Evolutionary conservation across 805 yeast species (phyloP), one percentile per base, ranked within the genome.

Genomic region (Barnettozyma populi): DNA sequence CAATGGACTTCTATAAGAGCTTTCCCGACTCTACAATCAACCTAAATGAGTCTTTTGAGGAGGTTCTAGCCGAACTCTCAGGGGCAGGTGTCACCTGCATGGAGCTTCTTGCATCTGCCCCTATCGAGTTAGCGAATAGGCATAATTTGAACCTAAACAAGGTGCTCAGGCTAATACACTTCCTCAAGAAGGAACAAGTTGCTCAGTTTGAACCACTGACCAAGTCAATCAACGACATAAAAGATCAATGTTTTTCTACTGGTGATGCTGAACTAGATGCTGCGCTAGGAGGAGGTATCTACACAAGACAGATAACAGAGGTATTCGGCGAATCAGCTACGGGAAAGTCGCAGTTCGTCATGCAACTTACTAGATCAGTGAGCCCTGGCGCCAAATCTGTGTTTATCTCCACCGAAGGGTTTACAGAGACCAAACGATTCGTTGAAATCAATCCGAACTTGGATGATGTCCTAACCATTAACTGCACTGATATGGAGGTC

Each of bases 341-440:
- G 1, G 98, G 97, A 0, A 92, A 92, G 59, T 83, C 97, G 0
- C 95, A 90, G 55, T 66, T 90, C 4, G 66, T 86, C 23, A 73
- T 83, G 68, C 92, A 84, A 53, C 57, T 90, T 44, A 72, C 85
- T 2, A 67, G 80, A 3, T 67, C 80, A 2, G 79, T 82, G 11
- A 89, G 83, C 16, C 35, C 45, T 7, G 72, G 67, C 16, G 64
- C 68, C 47, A 70, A 74, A 46, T 76, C 80, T n/a, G 76, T 90
- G n/a, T 84, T 75, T 57, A 79, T 90, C 0, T 77, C 89, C 0
- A 90, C 97, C 0, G 97, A 90, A 60, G 77, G 86, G 3, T 76
- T 78, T 14, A 56, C 87, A 27, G 86, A 86, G 50, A 84, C 94
- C 0, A 70, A 73, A 41, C 66, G 97, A 48, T 63, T 90, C 39